Percentiles rank a stretch among this genome's conserved stretches.
Evolutionary conservation across 768 basidiomycete genomes (phyloP).

Genomic region (Cyathus striatus): DNA sequence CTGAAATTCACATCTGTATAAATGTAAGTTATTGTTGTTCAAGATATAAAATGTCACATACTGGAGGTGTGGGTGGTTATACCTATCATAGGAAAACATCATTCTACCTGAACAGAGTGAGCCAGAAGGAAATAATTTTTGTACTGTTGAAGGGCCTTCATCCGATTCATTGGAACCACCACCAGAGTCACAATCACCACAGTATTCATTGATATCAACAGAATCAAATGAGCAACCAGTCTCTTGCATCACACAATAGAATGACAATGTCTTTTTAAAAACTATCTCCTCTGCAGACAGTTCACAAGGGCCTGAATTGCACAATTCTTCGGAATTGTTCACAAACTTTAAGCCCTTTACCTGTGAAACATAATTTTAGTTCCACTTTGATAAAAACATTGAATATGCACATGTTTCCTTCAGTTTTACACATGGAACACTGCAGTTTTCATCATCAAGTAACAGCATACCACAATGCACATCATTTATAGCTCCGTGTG

Average conservation of each 20-base stretch:
- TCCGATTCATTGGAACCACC: background rate
- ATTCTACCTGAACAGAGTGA: background rate
- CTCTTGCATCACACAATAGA: constrained; percentile 12
- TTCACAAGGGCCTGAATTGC: background rate
- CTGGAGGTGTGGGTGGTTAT: background rate
- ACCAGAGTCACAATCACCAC: background rate
- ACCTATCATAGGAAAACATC: background rate
- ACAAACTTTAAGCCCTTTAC: constrained; percentile 6
- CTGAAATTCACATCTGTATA: constrained; percentile 4
- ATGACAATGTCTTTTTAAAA: constrained; percentile 14
- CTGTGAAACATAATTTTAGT: background rate
- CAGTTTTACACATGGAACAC: background rate
- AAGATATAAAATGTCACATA: background rate
- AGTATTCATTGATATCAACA: background rate
- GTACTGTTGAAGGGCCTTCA: background rate
- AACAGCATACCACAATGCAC: background rate
- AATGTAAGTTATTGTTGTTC: background rate
- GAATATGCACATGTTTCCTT: constrained; percentile 1
- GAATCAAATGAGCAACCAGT: constrained; percentile 11
- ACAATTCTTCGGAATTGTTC: background rate
- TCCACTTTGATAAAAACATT: background rate
- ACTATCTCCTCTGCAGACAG: constrained; percentile 6
- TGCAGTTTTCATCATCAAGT: background rate
- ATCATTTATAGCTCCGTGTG: constrained; percentile 1
- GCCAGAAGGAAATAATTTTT: background rate